Percentiles rank a stretch among this genome's conserved stretches.
These are phyloP conservation scores for Isabelozyma heimii DNA, from an alignment of 805 yeast species.

Conservation along the genomic window DNA sequence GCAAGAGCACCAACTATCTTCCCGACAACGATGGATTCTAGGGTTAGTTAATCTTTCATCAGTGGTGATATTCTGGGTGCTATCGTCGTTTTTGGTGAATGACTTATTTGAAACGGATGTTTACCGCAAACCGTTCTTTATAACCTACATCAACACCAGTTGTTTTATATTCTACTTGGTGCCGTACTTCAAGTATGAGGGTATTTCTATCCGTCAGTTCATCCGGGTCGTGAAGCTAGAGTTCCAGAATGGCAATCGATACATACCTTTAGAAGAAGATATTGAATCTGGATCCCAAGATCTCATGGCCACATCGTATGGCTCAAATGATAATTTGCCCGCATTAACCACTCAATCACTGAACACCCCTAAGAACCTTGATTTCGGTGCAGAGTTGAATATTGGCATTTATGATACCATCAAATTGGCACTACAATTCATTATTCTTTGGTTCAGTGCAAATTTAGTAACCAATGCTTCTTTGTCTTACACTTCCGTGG, in stretches of 20 bases:
- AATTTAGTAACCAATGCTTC: constrained; percentile 88
- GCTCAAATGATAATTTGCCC: neutral
- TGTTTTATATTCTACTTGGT: constrained; percentile 76
- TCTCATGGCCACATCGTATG: constrained; percentile 15
- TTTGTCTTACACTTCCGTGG: constrained; percentile 84
- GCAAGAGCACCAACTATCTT: constrained; percentile 20
- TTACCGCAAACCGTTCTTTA: constrained; percentile 86
- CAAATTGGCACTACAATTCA: constrained; percentile 72
- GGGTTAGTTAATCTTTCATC: constrained; percentile 72
- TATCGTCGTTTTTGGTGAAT: constrained; percentile 82
- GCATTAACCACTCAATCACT: neutral
- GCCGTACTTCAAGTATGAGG: constrained; percentile 46
- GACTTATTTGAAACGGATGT: constrained; percentile 64
- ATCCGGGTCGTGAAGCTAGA: constrained; percentile 18
- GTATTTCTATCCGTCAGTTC: constrained; percentile 19
- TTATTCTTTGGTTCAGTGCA: constrained; percentile 86
- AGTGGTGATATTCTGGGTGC: constrained; percentile 87
- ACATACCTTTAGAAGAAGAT: constrained; percentile 17
- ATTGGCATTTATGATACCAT: constrained; percentile 64
- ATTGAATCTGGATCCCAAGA: constrained; percentile 2
- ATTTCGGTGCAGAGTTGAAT: constrained; percentile 5
- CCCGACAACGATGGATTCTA: constrained; percentile 60
- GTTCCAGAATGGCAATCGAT: constrained; percentile 18
- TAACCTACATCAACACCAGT: constrained; percentile 88
- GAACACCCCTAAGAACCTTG: neutral